Evolutionary conservation across 805 yeast genomes (phyloP), one percentile per base, ranked within the genome.

Genomic region (Yamadazyma endophytica): DNA sequence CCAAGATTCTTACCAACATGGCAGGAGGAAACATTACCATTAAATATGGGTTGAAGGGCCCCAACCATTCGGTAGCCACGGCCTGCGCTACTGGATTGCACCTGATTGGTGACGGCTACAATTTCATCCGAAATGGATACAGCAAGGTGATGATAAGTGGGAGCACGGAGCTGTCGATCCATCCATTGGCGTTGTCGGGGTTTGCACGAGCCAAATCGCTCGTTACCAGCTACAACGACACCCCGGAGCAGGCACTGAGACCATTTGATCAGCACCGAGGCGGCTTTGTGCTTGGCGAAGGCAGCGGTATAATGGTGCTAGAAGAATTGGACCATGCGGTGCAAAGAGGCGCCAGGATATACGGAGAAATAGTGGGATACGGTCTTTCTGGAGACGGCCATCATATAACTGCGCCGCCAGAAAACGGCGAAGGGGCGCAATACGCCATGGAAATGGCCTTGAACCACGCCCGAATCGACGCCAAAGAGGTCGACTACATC

Each of bases 1-100:
- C 98, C 0, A 77, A 74, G 43, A 58, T 90, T 28, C 64, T 92
- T 23, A 74, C 84, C 22, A 92, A 92, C 52, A 92, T 92, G 97
- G 96, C 96, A 0, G 87, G 89, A 1, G 97, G 97, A 3, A 79
- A 87, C 38, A 75, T 92, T 5, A 82, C 96, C 5, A 89, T 92
- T 35, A 70, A 75, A 41, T 75, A 78, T 46, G 82, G 83, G 1
- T 61, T 88, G 23, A 64, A 73, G 45, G 99, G 98, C 0, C 95
- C 96, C 2, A 75, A 84, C 25, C 96, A 89, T 50, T 66, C 95
- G 0, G 92, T 79, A 0, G 75, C 95, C 2, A 88, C 97, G 0
- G 98, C 98, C 1, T 92, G 99, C 64, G 95, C 99, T 4, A 88
- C 98, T 0, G 99, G 99, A 0, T 74, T 82, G 17, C 94, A 92